Evolutionary conservation across 768 basidiomycete genomes (phyloP).

Genomic region (Dendrothele bispora): DNA sequence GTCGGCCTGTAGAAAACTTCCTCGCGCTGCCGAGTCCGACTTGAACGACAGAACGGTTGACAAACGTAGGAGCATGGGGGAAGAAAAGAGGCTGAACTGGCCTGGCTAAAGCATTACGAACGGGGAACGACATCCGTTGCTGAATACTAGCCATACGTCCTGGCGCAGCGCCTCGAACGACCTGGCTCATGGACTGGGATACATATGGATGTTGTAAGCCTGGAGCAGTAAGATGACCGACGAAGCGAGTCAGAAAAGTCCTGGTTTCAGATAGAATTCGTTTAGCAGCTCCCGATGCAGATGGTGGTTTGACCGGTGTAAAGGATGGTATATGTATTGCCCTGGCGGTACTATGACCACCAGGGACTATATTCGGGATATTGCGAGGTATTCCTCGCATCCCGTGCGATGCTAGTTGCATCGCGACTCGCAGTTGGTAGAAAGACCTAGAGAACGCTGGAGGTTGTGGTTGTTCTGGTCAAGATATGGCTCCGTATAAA

Average conservation of each 20-base stretch:
- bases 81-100: conserved; percentile 50
- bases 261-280: conserved; percentile 53
- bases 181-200: conserved; percentile 22
- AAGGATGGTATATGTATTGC: conserved; percentile 46
- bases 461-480: neutral
- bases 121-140: conserved; percentile 55
- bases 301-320: conserved; percentile 30
- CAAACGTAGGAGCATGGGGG: conserved; percentile 51
- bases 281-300: conserved; percentile 35
- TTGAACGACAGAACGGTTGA: conserved; percentile 53
- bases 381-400: conserved; percentile 40
- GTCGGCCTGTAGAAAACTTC: conserved; percentile 71
- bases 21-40: conserved; percentile 77
- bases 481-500: no score
- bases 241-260: conserved; percentile 53
- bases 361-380: conserved; percentile 31
- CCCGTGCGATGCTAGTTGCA: conserved; percentile 49
- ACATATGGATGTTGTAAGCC: conserved; percentile 40
- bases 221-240: conserved; percentile 58
- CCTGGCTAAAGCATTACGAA: conserved; percentile 49
- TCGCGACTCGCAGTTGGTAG: no score
- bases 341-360: conserved; percentile 30
- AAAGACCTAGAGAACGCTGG: neutral
- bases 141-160: conserved; percentile 45
- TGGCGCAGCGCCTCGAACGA: conserved; percentile 27